Conservation (phyloP, 1,139 yeast genomes). For the Zygoascus sp. region DNA sequence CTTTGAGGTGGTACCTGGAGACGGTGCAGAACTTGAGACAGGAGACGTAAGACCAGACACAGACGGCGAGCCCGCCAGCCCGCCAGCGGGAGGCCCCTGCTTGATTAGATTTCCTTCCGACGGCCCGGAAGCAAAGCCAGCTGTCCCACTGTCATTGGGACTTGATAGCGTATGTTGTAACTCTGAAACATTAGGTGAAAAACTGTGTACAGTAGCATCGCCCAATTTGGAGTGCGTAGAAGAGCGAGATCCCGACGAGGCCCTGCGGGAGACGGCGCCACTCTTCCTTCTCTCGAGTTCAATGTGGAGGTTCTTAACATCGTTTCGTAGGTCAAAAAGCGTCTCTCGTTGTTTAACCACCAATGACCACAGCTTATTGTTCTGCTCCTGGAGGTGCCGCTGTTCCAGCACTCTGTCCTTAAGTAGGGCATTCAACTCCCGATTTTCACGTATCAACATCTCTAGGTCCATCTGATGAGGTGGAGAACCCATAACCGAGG, state of each 20-base stretch:
- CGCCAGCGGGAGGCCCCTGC: not conserved
- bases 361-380: slow-evolving; percentile 30
- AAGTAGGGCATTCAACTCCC: slow-evolving; percentile 18
- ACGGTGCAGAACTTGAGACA: not conserved
- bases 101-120: not conserved
- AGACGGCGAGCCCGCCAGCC: not conserved
- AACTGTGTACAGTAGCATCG: not conserved
- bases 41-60: not conserved
- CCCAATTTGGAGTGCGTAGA: not conserved
- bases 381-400: slow-evolving; percentile 27
- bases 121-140: not conserved
- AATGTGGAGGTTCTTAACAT: slow-evolving; percentile 22
- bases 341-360: slow-evolving; percentile 31
- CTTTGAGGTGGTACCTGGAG: not conserved
- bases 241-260: not conserved
- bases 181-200: not conserved
- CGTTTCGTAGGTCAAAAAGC: slow-evolving; percentile 31
- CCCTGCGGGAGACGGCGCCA: not conserved
- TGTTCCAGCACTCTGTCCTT: slow-evolving; percentile 22
- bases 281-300: not conserved
- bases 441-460: slow-evolving; percentile 11
- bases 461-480: slow-evolving; percentile 9
- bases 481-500: no score
- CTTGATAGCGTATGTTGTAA: not conserved
- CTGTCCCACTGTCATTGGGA: not conserved